Evolutionary conservation across 768 basidiomycete genomes (phyloP).

Genomic region (Suillus cothurnatus): DNA sequence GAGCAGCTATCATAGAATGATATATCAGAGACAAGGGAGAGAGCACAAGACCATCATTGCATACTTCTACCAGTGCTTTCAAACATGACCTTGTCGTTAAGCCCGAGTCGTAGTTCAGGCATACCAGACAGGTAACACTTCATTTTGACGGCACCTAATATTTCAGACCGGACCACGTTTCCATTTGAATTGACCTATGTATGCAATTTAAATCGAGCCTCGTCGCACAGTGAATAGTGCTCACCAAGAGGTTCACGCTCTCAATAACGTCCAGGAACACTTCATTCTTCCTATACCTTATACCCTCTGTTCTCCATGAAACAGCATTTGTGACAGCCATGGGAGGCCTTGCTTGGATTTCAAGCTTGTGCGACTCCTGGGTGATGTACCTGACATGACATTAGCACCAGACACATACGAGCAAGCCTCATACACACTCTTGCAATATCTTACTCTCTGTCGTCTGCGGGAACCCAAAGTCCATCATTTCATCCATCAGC

Average conservation of each 20-base stretch:
- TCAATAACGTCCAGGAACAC: conserved; percentile 99
- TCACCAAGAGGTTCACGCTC: conserved; percentile 91
- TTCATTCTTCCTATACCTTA: conserved; percentile 97
- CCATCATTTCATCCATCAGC: conserved; percentile 99
- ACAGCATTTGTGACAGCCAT: conserved; percentile 99
- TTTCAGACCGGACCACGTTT: conserved; percentile 96
- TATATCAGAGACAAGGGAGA: background rate
- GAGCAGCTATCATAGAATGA: conserved; percentile 56
- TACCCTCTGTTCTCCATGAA: conserved; percentile 97
- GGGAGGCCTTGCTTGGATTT: conserved; percentile 89
- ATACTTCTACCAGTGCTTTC: conserved; percentile 93
- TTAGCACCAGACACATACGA: conserved; percentile 1
- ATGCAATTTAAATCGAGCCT: background rate
- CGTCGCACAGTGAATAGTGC: conserved; percentile 27
- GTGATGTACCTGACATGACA: conserved; percentile 79
- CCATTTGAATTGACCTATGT: conserved; percentile 92
- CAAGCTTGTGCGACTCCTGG: conserved; percentile 96
- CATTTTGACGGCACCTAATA: conserved; percentile 99
- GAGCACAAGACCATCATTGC: conserved; percentile 29
- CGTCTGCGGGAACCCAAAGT: conserved; percentile 98
- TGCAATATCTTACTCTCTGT: conserved; percentile 99
- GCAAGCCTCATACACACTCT: conserved; percentile 51
- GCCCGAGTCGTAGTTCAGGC: conserved; percentile 93
- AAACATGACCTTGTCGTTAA: conserved; percentile 99
- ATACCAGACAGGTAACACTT: conserved; percentile 99